A percentile compares a stretch with the other conserved stretches of the same genome.
Conservation (phyloP, 2,329 filamentous ascomycete genomes). For the Lachnellula occidentalis region DNA sequence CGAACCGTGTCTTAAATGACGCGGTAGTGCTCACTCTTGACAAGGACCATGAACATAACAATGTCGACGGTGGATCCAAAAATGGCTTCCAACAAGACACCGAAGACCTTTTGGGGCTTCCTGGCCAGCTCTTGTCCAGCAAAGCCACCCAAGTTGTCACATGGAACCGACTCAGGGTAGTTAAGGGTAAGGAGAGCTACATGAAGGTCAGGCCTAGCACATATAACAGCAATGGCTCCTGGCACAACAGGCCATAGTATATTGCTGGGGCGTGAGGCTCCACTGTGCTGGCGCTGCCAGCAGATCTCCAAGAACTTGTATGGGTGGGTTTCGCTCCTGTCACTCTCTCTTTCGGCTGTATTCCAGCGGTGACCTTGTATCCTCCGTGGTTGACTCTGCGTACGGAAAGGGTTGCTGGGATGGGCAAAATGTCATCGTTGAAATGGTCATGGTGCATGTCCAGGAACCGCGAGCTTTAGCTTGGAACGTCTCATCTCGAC, state of each 20-base stretch:
- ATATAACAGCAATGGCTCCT: slow-evolving; percentile 60
- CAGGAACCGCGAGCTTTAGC: background rate
- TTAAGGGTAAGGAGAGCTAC: slow-evolving; percentile 63
- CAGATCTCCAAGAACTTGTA: slow-evolving; percentile 57
- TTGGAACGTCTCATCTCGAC: background rate
- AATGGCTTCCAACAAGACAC: slow-evolving; percentile 56
- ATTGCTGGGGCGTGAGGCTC: slow-evolving; percentile 60
- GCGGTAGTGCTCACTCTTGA: slow-evolving; percentile 50
- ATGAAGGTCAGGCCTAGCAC: slow-evolving; percentile 49
- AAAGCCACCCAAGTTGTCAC: slow-evolving; percentile 71
- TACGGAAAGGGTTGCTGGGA: background rate
- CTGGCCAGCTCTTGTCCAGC: slow-evolving; percentile 65
- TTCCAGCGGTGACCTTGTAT: slow-evolving; percentile 31
- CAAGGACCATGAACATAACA: slow-evolving; percentile 73
- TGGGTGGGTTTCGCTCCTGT: slow-evolving; percentile 60
- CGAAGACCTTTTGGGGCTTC: slow-evolving; percentile 70
- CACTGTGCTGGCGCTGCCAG: slow-evolving; percentile 58
- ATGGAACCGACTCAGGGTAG: slow-evolving; percentile 73
- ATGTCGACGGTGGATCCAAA: slow-evolving; percentile 76
- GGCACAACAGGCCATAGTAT: slow-evolving; percentile 72
- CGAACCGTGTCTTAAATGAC: slow-evolving; percentile 81
- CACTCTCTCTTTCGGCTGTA: slow-evolving; percentile 59
- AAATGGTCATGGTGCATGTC: background rate
- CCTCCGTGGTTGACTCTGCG: slow-evolving; percentile 7
- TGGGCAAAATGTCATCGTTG: background rate